A percentile compares a stretch with the other conserved stretches of the same genome.
Conservation (phyloP, 768 basidiomycete species). For the Boletus vinaceobasis region DNA sequence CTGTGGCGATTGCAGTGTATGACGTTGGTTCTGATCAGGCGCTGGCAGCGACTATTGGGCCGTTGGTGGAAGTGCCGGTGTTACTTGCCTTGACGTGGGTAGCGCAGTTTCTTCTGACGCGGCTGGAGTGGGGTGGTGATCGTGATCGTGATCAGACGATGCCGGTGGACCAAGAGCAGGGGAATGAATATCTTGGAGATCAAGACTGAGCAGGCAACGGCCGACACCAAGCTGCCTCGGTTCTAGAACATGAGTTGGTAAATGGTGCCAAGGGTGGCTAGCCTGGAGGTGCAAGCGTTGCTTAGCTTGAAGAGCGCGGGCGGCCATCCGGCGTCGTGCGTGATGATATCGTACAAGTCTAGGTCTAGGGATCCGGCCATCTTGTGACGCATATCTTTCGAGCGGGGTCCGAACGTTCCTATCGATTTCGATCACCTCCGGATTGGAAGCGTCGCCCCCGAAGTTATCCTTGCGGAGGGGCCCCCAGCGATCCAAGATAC, state of each 20-base stretch:
- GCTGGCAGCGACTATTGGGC: constrained; percentile 76
- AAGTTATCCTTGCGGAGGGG: not conserved
- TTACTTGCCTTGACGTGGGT: constrained; percentile 67
- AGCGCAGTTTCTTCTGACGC: constrained; percentile 44
- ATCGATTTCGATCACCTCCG: not conserved
- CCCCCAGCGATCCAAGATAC: not conserved
- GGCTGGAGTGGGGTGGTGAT: constrained; percentile 37
- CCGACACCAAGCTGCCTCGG: not conserved
- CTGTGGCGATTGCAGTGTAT: constrained; percentile 73
- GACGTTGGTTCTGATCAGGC: constrained; percentile 78
- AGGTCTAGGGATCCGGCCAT: too few species aligned
- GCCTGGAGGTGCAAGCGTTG: not conserved
- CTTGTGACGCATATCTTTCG: not conserved
- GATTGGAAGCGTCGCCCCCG: not conserved
- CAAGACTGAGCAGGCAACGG: not conserved
- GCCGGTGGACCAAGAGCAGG: not conserved
- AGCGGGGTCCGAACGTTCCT: not conserved
- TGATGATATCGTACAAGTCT: too few species aligned
- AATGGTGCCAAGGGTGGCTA: too few species aligned
- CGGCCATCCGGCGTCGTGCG: not conserved
- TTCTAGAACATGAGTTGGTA: too few species aligned
- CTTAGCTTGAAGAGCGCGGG: not conserved
- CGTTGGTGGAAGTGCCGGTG: constrained; percentile 78
- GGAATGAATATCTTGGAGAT: not conserved
- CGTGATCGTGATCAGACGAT: not conserved